Percentiles rank a stretch among this genome's conserved stretches.
phyloP scores from a whole-genome alignment of 2,329 filamentous ascomycete species.

The Sporothrix mexicana region DNA sequence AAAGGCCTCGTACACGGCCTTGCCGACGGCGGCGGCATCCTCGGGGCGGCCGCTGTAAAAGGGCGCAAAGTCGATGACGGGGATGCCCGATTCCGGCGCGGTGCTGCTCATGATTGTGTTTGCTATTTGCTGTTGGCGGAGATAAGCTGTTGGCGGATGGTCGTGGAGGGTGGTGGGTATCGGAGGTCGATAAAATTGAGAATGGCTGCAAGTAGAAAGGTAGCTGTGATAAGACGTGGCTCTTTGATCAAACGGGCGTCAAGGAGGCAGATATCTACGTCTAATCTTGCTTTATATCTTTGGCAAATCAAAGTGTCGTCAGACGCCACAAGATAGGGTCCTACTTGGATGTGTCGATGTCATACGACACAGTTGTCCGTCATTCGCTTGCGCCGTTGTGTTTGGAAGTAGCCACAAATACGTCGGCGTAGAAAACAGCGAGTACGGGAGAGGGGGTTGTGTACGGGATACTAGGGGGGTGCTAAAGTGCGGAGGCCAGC shows the following conservation, averaged over 20 bases:
- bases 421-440: no score
- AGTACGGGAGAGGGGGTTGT: no score
- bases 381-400: no score
- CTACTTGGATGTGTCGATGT: no score
- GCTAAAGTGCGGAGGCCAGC: background rate
- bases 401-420: no score
- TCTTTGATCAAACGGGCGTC: no score
- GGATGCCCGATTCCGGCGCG: constrained; percentile 27
- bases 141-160: no score
- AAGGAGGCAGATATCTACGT: background rate
- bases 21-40: constrained; percentile 31
- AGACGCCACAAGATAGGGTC: no score
- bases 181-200: background rate
- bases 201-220: background rate
- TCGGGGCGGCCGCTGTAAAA: constrained; percentile 28
- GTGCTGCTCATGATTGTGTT: background rate
- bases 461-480: no score
- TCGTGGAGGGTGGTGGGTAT: background rate
- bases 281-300: constrained; percentile 11
- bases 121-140: no score
- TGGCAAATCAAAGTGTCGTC: no score
- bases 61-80: constrained; percentile 36
- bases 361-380: no score
- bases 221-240: background rate
- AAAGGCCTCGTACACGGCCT: constrained; percentile 41